Conservation (phyloP, 106 monocot genomes). For the Apostasia shenzhenica region DNA sequence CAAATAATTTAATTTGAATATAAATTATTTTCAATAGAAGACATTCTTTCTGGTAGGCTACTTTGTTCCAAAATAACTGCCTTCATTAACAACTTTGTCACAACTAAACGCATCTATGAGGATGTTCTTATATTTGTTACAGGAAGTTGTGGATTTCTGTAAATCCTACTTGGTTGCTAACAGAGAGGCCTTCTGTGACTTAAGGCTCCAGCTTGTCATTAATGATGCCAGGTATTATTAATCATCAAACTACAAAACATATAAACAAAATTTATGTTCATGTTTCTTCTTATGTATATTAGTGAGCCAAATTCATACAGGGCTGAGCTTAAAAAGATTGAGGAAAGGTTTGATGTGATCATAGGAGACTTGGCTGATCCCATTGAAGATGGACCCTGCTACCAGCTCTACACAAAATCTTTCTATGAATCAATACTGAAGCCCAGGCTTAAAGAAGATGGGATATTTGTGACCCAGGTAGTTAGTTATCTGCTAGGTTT, state of each 20-base stretch:
- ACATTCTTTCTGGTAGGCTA: no score
- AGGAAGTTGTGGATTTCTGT: conserved; percentile 58
- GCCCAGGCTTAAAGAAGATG: conserved; percentile 25
- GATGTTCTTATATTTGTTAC: neutral
- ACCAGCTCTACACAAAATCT: conserved; percentile 46
- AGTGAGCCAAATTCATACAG: conserved; percentile 5
- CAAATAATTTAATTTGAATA: no score
- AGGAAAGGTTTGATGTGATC: conserved; percentile 33
- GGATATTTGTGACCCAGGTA: conserved; percentile 54
- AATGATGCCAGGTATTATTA: conserved; percentile 35
- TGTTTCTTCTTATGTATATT: neutral
- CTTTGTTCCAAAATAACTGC: no score
- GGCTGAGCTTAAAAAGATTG: conserved; percentile 27
- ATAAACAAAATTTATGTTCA: neutral
- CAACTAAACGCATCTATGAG: no score
- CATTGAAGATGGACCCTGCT: conserved; percentile 43
- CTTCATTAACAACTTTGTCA: no score
- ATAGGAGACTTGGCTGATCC: conserved; percentile 51
- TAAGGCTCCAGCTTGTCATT: conserved; percentile 32
- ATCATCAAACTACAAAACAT: neutral
- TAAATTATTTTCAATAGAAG: no score
- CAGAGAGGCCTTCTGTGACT: conserved; percentile 28
- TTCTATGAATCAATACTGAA: conserved; percentile 37
- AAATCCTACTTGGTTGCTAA: conserved; percentile 26
- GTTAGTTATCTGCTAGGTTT: neutral